Percentiles rank a stretch among this genome's conserved stretches.
phyloP scores from a whole-genome alignment of 768 basidiomycete genomes.

The Rhodosporidiobolus sp. region DNA sequence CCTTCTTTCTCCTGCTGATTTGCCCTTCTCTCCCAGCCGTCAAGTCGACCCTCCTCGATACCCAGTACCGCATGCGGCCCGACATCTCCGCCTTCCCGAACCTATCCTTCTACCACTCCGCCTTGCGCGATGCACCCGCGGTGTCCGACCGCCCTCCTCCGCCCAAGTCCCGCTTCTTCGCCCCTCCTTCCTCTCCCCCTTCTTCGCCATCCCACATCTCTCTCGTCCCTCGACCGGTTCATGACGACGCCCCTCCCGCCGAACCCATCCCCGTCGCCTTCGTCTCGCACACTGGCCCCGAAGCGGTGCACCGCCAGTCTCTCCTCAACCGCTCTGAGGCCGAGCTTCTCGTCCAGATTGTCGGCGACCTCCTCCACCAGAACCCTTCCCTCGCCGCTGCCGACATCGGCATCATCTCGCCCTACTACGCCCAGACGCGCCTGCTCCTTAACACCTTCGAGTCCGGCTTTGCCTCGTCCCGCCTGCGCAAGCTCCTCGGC shows the following conservation, averaged over 20 bases:
- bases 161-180: slow-evolving; percentile 26
- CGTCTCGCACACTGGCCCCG: slow-evolving; percentile 70
- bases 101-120: slow-evolving; percentile 70
- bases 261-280: slow-evolving; percentile 68
- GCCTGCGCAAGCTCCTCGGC: slow-evolving; percentile 65
- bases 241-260: slow-evolving; percentile 45
- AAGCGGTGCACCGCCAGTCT: slow-evolving; percentile 67
- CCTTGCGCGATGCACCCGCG: slow-evolving; percentile 56
- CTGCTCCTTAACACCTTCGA: slow-evolving; percentile 55
- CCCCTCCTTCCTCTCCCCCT: not conserved
- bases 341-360: slow-evolving; percentile 68
- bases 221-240: not conserved
- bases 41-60: slow-evolving; percentile 87
- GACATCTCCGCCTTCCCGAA: slow-evolving; percentile 82
- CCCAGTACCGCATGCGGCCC: slow-evolving; percentile 97
- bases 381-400: slow-evolving; percentile 66
- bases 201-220: not conserved
- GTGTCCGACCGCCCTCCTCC: slow-evolving; percentile 17
- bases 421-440: slow-evolving; percentile 82
- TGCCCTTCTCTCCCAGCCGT: slow-evolving; percentile 56
- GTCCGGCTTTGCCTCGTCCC: slow-evolving; percentile 39
- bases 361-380: slow-evolving; percentile 73
- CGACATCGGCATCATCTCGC: slow-evolving; percentile 89
- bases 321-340: slow-evolving; percentile 75
- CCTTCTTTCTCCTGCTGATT: too few relatives aligned